phyloP scores from a whole-genome alignment of 345 rosid genomes.

The Salix dunnii region DNA sequence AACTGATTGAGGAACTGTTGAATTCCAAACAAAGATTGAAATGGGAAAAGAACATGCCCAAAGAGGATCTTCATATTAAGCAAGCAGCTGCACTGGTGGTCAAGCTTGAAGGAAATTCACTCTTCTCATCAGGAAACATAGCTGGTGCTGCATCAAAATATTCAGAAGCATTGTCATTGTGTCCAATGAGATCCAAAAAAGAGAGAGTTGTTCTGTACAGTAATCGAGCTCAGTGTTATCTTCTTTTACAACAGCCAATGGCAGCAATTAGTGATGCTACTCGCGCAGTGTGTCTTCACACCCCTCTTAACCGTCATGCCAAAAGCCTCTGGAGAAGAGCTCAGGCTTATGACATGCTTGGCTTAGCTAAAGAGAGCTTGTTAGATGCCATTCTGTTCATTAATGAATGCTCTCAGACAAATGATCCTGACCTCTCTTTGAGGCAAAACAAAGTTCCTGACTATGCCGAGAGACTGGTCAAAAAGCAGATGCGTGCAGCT shows the following conservation, averaged over 20 bases:
- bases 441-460: conserved; percentile 98
- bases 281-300: conserved; percentile 79
- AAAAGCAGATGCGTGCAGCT: conserved; percentile 98
- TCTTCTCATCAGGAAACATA: conserved; percentile 90
- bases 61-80: conserved; percentile 95
- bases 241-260: conserved; percentile 84
- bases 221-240: conserved; percentile 95
- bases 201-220: conserved; percentile 95
- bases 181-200: conserved; percentile 93
- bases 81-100: conserved; percentile 93
- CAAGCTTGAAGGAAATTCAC: conserved; percentile 96
- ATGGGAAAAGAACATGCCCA: conserved; percentile 94
- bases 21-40: conserved; percentile 69
- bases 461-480: conserved; percentile 91
- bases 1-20: conserved; percentile 67
- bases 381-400: conserved; percentile 95
- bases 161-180: conserved; percentile 83
- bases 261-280: conserved; percentile 95
- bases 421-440: conserved; percentile 84
- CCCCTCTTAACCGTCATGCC: conserved; percentile 85
- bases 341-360: conserved; percentile 94
- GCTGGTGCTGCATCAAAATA: conserved; percentile 84
- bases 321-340: conserved; percentile 99
- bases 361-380: conserved; percentile 89
- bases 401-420: conserved; percentile 94